A percentile compares a stretch with the other conserved stretches of the same genome.
These are phyloP conservation scores for Globisporangium spinosum DNA, from an alignment of 352 stramenopile genomes.

Conservation along the genomic window DNA sequence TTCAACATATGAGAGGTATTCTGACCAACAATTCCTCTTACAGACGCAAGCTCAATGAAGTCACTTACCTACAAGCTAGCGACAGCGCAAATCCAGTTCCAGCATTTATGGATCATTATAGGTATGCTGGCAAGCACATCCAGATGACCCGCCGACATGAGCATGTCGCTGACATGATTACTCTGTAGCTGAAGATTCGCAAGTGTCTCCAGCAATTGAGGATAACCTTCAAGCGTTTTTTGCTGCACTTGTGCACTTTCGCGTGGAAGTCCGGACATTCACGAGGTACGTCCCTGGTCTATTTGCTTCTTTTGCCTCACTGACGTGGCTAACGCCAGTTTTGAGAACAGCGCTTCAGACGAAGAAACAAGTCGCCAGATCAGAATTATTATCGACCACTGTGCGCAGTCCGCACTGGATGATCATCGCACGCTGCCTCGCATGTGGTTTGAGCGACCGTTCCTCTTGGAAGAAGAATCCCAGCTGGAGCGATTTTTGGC, in stretches of 20 bases:
- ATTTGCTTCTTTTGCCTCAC: background rate
- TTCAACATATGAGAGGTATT: background rate
- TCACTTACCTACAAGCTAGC: conserved; percentile 58
- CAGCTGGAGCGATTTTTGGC: conserved; percentile 71
- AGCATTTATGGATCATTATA: conserved; percentile 62
- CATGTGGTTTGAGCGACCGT: conserved; percentile 73
- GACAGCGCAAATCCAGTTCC: conserved; percentile 47
- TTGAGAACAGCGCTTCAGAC: conserved; percentile 27
- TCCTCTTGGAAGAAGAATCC: conserved; percentile 71
- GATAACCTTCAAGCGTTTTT: conserved; percentile 36
- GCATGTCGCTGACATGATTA: conserved; percentile 9
- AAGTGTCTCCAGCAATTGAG: conserved; percentile 9
- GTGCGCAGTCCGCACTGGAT: conserved; percentile 43
- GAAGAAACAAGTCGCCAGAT: conserved; percentile 40
- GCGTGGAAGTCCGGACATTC: conserved; percentile 42
- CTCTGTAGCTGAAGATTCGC: conserved; percentile 15
- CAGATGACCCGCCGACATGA: background rate
- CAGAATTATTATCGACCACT: conserved; percentile 48
- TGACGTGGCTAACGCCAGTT: background rate
- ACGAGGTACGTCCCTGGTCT: conserved; percentile 26
- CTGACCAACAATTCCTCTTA: too few species aligned
- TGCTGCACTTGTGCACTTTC: conserved; percentile 61
- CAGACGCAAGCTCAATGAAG: conserved; percentile 30
- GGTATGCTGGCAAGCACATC: conserved; percentile 24
- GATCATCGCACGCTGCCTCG: conserved; percentile 43